Conservation (phyloP, 176 grass and related monocot genomes). For the Bolboschoenus planiculmis region DNA sequence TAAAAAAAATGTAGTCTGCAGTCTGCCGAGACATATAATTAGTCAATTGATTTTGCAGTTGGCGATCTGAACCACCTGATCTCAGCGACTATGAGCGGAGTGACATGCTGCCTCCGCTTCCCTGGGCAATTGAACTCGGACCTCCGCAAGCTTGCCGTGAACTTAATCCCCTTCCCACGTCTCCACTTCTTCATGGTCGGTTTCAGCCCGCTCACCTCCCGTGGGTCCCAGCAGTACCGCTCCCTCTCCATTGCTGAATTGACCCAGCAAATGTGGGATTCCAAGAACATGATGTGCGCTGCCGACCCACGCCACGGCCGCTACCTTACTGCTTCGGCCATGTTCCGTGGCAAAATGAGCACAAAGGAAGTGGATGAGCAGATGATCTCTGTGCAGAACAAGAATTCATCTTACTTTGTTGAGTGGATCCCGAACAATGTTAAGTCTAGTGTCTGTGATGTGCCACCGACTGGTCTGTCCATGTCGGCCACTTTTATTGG, state of each 20-base stretch:
- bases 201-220: slow-evolving; percentile 58
- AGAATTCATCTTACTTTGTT: slow-evolving; percentile 75
- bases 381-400: slow-evolving; percentile 79
- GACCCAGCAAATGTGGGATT: slow-evolving; percentile 78
- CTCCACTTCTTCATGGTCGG: slow-evolving; percentile 92
- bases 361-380: slow-evolving; percentile 86
- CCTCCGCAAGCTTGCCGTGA: slow-evolving; percentile 70
- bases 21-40: not conserved
- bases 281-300: slow-evolving; percentile 88
- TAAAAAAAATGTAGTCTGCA: not conserved
- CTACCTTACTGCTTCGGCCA: slow-evolving; percentile 63
- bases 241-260: slow-evolving; percentile 61
- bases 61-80: slow-evolving; percentile 75
- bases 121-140: slow-evolving; percentile 78
- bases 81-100: slow-evolving; percentile 65
- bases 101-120: slow-evolving; percentile 76
- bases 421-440: slow-evolving; percentile 76
- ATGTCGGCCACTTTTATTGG: slow-evolving; percentile 66
- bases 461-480: slow-evolving; percentile 52
- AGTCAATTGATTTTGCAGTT: slow-evolving; percentile 27
- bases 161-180: slow-evolving; percentile 71
- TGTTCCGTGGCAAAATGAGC: slow-evolving; percentile 92
- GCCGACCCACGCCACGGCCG: slow-evolving; percentile 53
- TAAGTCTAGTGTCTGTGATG: slow-evolving; percentile 69
- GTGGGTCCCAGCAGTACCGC: slow-evolving; percentile 68